phyloP scores from a whole-genome alignment of 345 rosid species.

The Aquilaria yunnanensis region DNA sequence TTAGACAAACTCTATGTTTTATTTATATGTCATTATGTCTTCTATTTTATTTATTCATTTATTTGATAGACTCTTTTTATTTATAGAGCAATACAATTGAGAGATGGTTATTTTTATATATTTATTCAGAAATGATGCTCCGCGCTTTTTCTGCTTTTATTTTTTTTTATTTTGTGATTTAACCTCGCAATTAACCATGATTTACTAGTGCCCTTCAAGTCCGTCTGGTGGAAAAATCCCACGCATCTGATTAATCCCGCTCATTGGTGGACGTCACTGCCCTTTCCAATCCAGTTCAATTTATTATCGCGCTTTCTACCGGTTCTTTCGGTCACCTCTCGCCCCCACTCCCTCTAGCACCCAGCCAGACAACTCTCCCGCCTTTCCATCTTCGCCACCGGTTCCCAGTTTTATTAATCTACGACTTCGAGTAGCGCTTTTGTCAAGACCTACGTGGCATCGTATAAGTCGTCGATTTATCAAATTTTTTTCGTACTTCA shows the following conservation, averaged over 20 bases:
- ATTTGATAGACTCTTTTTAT: neutral
- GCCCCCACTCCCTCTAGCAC: constrained; percentile 6
- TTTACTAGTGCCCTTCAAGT: constrained; percentile 33
- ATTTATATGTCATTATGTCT: neutral
- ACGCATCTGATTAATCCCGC: neutral
- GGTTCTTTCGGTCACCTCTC: constrained; percentile 27
- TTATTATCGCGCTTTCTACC: constrained; percentile 28
- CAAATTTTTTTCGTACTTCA: too few relatives aligned
- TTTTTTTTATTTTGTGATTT: constrained; percentile 28
- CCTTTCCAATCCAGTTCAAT: constrained; percentile 27
- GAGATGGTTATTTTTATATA: neutral
- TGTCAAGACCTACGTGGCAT: constrained; percentile 12
- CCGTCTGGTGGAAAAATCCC: constrained; percentile 31
- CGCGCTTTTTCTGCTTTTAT: constrained; percentile 15
- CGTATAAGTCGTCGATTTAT: neutral
- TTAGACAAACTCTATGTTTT: too few relatives aligned
- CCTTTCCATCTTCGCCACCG: constrained; percentile 38
- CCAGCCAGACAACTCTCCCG: constrained; percentile 14
- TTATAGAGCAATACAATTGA: too few relatives aligned
- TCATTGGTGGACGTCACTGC: constrained; percentile 47
- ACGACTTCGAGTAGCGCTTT: neutral
- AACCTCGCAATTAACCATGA: constrained; percentile 37
- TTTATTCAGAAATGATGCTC: constrained; percentile 12
- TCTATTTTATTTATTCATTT: neutral
- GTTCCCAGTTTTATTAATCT: constrained; percentile 12